These are phyloP conservation scores for Ilyonectria sp. DNA, from an alignment of 2,329 filamentous ascomycete species.

Conservation along the genomic window DNA sequence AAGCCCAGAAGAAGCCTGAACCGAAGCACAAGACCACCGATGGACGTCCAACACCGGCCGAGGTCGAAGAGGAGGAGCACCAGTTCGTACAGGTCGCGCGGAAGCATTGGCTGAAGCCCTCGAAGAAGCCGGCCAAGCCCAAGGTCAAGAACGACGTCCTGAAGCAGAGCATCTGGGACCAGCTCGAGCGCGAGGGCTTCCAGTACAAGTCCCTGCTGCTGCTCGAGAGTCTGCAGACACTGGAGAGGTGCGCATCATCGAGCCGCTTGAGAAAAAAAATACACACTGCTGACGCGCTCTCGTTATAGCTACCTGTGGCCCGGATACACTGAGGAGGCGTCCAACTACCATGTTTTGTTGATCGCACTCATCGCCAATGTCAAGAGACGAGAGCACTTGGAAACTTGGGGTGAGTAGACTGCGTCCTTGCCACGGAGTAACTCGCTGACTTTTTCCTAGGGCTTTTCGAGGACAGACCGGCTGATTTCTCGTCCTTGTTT, in stretches of 20 bases:
- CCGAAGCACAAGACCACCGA: slow-evolving; percentile 58
- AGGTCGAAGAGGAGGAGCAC: slow-evolving; percentile 80
- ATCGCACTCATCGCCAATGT: slow-evolving; percentile 89
- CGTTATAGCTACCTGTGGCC: slow-evolving; percentile 88
- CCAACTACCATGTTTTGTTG: slow-evolving; percentile 92
- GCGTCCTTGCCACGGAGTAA: not conserved
- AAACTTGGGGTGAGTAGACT: slow-evolving; percentile 81
- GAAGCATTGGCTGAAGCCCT: slow-evolving; percentile 84
- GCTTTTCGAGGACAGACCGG: slow-evolving; percentile 81
- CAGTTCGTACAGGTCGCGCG: slow-evolving; percentile 84
- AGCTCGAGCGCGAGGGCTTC: slow-evolving; percentile 86
- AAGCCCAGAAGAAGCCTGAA: slow-evolving; percentile 51
- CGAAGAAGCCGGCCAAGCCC: slow-evolving; percentile 73
- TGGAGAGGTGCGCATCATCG: slow-evolving; percentile 76
- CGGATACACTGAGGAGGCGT: slow-evolving; percentile 88
- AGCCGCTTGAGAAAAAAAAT: slow-evolving; percentile 37
- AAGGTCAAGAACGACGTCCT: slow-evolving; percentile 88
- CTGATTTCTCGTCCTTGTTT: slow-evolving; percentile 91
- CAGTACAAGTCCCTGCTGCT: slow-evolving; percentile 82
- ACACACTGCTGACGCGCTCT: slow-evolving; percentile 44
- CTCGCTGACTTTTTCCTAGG: slow-evolving; percentile 60
- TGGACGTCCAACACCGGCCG: slow-evolving; percentile 69
- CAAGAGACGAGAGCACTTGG: slow-evolving; percentile 88
- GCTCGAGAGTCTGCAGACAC: slow-evolving; percentile 89
- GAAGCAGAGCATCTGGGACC: slow-evolving; percentile 91